Evolutionary conservation across 306 rosid species (phyloP).

Genomic region (Corylus avellana): DNA sequence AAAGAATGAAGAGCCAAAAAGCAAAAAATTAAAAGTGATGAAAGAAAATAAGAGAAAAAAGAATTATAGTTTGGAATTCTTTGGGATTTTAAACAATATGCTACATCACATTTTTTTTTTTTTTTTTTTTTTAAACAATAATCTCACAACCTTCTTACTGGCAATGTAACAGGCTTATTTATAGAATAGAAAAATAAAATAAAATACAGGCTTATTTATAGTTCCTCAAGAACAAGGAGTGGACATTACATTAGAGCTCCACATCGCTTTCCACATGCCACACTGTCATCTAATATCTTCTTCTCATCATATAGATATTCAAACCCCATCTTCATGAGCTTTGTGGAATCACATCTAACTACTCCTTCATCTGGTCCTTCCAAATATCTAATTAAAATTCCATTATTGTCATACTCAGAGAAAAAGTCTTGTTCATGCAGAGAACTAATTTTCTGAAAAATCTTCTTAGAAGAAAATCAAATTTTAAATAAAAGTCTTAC

Average conservation of each 20-base stretch:
- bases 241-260: background rate
- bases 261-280: constrained; percentile 11
- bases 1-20: no score
- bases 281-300: constrained; percentile 25
- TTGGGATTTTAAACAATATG: no score
- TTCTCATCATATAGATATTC: constrained; percentile 13
- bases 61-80: no score
- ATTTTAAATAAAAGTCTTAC: constrained; percentile 8
- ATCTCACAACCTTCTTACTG: no score
- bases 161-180: no score
- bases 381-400: constrained; percentile 4
- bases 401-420: background rate
- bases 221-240: background rate
- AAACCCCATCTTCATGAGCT: constrained; percentile 28
- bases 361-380: constrained; percentile 25
- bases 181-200: no score
- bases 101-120: no score
- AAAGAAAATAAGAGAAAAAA: no score
- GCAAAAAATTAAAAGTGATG: no score
- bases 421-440: background rate
- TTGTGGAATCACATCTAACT: constrained; percentile 14
- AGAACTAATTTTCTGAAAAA: background rate
- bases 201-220: background rate
- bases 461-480: background rate
- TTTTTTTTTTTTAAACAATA: no score